Conservation (phyloP, 176 grass and related monocot genomes). For the Rhynchospora breviuscula region DNA sequence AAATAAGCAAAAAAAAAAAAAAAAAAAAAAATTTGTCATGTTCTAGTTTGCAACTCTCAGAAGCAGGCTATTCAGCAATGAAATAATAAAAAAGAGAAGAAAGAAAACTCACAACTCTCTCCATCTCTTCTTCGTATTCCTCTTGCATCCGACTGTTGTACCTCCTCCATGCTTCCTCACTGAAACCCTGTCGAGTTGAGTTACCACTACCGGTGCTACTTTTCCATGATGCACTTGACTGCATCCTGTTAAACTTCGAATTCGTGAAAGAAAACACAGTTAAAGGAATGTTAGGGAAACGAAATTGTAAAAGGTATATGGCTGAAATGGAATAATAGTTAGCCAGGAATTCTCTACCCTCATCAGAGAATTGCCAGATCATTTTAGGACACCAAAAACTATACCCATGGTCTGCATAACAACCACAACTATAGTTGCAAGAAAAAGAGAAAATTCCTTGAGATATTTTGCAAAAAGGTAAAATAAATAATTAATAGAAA, state of each 20-base stretch:
- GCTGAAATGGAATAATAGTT: background rate
- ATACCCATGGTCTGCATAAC: background rate
- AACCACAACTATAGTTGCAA: background rate
- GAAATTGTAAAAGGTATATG: constrained; percentile 15
- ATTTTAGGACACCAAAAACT: background rate
- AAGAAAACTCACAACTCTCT: constrained; percentile 68
- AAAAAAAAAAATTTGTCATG: background rate
- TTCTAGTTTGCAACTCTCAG: background rate
- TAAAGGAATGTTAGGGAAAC: constrained; percentile 19
- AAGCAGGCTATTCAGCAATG: background rate
- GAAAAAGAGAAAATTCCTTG: background rate
- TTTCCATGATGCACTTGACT: constrained; percentile 48
- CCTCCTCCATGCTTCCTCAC: constrained; percentile 61
- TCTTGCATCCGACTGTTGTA: constrained; percentile 68
- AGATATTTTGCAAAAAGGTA: background rate
- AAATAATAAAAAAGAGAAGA: constrained; percentile 2
- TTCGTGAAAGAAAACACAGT: constrained; percentile 10
- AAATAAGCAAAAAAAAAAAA: background rate
- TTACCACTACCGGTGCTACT: constrained; percentile 28
- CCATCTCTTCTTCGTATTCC: constrained; percentile 81
- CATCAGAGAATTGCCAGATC: background rate
- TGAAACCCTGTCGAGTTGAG: constrained; percentile 47
- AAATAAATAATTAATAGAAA: background rate
- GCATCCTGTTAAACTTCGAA: constrained; percentile 53
- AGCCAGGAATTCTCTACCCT: background rate